These are phyloP conservation scores for Aspergillus novofumigatus DNA, from an alignment of 2,329 filamentous ascomycete species.

Conservation along the genomic window DNA sequence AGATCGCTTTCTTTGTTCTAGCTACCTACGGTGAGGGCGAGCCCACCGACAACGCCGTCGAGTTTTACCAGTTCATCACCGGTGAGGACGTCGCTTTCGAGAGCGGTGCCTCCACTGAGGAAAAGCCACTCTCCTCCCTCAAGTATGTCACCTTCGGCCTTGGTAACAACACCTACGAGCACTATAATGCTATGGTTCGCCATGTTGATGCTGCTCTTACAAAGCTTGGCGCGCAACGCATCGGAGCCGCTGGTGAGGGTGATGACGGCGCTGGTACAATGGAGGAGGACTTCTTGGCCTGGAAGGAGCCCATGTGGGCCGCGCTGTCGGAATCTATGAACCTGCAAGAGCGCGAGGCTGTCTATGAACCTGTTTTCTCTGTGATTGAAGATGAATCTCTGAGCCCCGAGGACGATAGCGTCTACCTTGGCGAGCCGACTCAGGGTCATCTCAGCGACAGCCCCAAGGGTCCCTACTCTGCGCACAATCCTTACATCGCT, in stretches of 20 bases:
- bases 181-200: constrained; percentile 98
- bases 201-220: constrained; percentile 77
- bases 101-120: constrained; percentile 57
- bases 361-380: constrained; percentile 89
- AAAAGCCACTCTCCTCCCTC: constrained; percentile 73
- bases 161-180: constrained; percentile 98
- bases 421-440: constrained; percentile 95
- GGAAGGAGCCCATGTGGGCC: constrained; percentile 99
- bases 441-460: constrained; percentile 86
- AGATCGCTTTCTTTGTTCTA: constrained; percentile 89
- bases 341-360: constrained; percentile 89
- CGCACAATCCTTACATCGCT: constrained; percentile 95
- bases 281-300: constrained; percentile 98
- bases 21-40: constrained; percentile 98
- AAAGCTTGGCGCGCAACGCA: constrained; percentile 76
- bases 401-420: constrained; percentile 68
- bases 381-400: constrained; percentile 73
- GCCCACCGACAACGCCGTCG: constrained; percentile 96
- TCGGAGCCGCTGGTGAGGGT: constrained; percentile 87
- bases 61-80: constrained; percentile 95
- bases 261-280: constrained; percentile 98
- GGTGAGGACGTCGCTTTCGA: constrained; percentile 78
- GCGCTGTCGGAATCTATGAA: constrained; percentile 78
- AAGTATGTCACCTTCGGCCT: constrained; percentile 95
- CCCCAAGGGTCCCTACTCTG: constrained; percentile 85